Percentiles rank a stretch among this genome's conserved stretches.
These are phyloP conservation scores for Exophiala lecanii-corni DNA, from an alignment of 2,329 filamentous ascomycete genomes.

Conservation along the genomic window DNA sequence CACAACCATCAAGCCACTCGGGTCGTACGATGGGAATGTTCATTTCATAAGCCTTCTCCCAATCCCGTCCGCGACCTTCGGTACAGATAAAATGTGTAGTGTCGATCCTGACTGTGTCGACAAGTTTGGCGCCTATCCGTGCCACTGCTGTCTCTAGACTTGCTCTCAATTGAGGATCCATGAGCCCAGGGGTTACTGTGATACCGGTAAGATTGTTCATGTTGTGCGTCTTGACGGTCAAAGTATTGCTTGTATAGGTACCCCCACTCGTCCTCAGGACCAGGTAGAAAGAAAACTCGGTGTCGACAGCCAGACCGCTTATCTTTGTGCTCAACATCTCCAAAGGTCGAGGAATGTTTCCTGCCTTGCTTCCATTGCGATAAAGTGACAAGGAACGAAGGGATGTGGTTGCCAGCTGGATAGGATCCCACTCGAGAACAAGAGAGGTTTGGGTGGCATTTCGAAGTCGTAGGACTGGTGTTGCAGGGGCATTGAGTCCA, in stretches of 20 bases:
- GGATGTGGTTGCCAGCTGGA: constrained; percentile 86
- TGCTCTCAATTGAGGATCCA: constrained; percentile 69
- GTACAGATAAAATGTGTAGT: constrained; percentile 98
- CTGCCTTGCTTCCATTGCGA: constrained; percentile 94
- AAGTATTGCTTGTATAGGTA: constrained; percentile 75
- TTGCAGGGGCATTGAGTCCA: constrained; percentile 69
- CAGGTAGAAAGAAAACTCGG: constrained; percentile 91
- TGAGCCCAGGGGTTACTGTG: constrained; percentile 84
- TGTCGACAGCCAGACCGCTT: constrained; percentile 90
- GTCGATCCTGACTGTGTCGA: constrained; percentile 87
- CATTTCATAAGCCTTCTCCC: constrained; percentile 96
- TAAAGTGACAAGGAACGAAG: constrained; percentile 85
- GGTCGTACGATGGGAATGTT: constrained; percentile 96
- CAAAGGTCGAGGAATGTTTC: constrained; percentile 81
- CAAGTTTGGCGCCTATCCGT: constrained; percentile 86
- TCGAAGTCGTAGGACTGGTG: constrained; percentile 79
- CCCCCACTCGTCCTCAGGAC: constrained; percentile 87
- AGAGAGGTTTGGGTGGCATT: constrained; percentile 99
- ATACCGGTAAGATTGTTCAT: constrained; percentile 97
- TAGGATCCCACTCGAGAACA: constrained; percentile 95
- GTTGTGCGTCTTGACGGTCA: constrained; percentile 88
- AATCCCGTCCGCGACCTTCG: constrained; percentile 79
- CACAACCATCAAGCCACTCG: constrained; percentile 97
- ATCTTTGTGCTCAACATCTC: constrained; percentile 96
- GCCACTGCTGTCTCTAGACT: constrained; percentile 71